Evolutionary conservation across 1,284 basidiomycete species (phyloP), one percentile per base, ranked within the genome.

Genomic region (Rhodotorula sp.): DNA sequence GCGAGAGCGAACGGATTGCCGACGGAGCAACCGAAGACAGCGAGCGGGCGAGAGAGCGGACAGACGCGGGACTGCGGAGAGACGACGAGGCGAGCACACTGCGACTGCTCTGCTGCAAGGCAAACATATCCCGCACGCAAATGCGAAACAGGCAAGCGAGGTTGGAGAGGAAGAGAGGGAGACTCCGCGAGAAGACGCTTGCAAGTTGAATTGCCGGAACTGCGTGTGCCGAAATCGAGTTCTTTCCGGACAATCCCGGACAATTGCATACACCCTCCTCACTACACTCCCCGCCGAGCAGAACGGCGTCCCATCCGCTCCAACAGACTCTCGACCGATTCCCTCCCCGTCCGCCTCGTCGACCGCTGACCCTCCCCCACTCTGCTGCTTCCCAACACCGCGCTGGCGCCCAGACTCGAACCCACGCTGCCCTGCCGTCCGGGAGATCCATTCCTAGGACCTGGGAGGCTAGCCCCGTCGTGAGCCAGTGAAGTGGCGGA

Each of bases 261-360:
- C 54, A 28, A 16, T n/a, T 28, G 5, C 49, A 50, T 23, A 50
- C 49, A 50, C 49, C 49, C 49, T 10, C 49, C 1, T 14, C 6
- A 23, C 19, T 19, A 50, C 49, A 19, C 49, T 18, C 49, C 49
- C 49, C 49, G 49, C 3, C 49, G 49, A 23, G 38, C 38, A 18
- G 43, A 23, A 48, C 60, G 23, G 18, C 52, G 26, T 26, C 68
- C 68, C 26, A 70, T 48, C 8, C 58, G 57, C 21, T 62, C 69
- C 2, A 70, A 34, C 47, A 70, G 45, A n/a, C 19, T 52, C 54
- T 70, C 69, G 18, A 58, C 34, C 31, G 55, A 54, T 26, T 45
- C 43, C 47, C 56, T 60, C 28, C n/a, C 60, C 48, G 69, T 70
- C 34, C 69, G 45, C 45, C 69, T 28, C 47, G 57, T 55, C 23